Percentiles rank a stretch among this genome's conserved stretches.
Evolutionary conservation across 176 grass and related monocot genomes (phyloP).

Genomic region (Chrysopogon serrulatus): DNA sequence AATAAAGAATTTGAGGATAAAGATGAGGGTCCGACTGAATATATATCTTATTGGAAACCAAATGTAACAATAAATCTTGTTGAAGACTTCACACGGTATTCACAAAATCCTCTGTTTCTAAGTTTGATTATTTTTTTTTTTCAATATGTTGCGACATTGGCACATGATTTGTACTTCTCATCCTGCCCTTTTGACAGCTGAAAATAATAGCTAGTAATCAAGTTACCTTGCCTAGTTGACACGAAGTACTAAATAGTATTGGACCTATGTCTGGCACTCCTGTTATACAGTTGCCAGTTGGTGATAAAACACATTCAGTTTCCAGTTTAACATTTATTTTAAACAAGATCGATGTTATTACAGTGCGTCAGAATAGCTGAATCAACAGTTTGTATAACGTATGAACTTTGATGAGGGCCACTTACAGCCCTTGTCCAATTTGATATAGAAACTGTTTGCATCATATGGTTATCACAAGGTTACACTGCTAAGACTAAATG

Average conservation of each 20-base stretch:
- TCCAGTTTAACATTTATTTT: not conserved
- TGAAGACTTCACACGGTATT: constrained; percentile 91
- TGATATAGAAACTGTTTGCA: not conserved
- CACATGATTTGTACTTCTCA: not conserved
- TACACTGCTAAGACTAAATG: not conserved
- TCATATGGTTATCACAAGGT: constrained; percentile 11
- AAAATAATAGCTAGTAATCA: constrained; percentile 4
- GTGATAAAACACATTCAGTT: not conserved
- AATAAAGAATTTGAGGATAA: constrained; percentile 58
- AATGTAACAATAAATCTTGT: constrained; percentile 97
- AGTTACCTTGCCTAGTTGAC: not conserved
- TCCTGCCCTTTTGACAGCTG: not conserved
- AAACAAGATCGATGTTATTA: not conserved
- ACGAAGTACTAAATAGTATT: not conserved
- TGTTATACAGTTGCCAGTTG: not conserved
- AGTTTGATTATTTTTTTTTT: constrained; percentile 2
- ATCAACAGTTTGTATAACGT: not conserved
- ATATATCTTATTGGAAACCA: constrained; percentile 94
- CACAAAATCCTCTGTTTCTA: constrained; percentile 14
- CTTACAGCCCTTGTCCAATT: not conserved
- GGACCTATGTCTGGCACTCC: not conserved
- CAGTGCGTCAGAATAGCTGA: not conserved
- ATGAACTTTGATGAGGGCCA: not conserved
- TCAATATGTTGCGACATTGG: not conserved
- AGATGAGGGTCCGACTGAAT: constrained; percentile 74